Base-by-base conservation (phyloP, 2,329 filamentous ascomycete genomes). In the Hymenoscyphus fraxineus region DNA sequence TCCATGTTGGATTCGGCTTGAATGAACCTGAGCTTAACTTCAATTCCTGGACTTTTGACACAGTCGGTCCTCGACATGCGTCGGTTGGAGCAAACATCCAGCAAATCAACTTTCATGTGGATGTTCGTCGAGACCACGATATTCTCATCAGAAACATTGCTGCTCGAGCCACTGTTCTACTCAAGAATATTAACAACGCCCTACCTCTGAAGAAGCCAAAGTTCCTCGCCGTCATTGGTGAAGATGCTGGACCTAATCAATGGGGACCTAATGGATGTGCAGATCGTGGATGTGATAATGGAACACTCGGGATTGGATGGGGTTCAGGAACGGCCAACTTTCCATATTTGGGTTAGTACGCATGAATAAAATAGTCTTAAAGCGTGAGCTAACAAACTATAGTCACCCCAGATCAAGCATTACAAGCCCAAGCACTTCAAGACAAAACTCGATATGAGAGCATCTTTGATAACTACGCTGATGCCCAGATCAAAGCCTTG, bases 11-110 rank as follows among this genome's bases (percentile, higher is more conserved):
- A 60, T 80, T 82, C 67, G 82, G 79, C 0, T 70, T 86, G 79
- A 61, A 74, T 62, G 70, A 75, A 40, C 69, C 72, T 40, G 76
- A 78, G 0, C 87, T 91, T 76, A 98, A 93, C 82, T 97, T 97
- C 78, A 89, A 89, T 71, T 92, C 92, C 5, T 98, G 94, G 94
- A 92, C 89, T 0, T 78, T 81, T 1, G 88, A 94, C 71, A 93
- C 90, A 0, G 90, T 85, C 69, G 91, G 89, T 55, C 89, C 85
- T 65, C 73, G 86, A 59, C 88, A 97, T 74, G 81, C 77, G 60
- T 84, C 83, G 10, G 89, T 85, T 13, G 77, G 84, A 31, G 81
- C 88, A 65, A 85, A 85, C 59, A 85, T 83, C 70, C 83, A 86
- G 61, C 83, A 89, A 70, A 83, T 97, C 79, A 91, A 97, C 78